Percentiles rank a stretch among this genome's conserved stretches.
These are phyloP conservation scores for Suillus occidentalis DNA, from an alignment of 768 basidiomycete genomes.

Conservation along the genomic window DNA sequence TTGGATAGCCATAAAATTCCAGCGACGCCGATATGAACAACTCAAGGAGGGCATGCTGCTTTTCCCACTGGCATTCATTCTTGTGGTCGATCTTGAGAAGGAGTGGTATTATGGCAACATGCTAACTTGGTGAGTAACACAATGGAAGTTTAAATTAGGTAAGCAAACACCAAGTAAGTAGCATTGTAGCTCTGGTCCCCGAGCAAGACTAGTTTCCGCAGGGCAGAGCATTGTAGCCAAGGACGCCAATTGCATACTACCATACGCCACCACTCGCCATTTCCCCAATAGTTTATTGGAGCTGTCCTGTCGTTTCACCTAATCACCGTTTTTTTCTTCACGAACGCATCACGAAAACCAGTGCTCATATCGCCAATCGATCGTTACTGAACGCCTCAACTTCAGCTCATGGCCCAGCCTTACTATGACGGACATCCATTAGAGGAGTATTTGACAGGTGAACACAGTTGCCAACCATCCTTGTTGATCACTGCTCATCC, in stretches of 20 bases:
- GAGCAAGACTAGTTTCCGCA: neutral
- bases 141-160: neutral
- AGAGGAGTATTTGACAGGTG: constrained; percentile 70
- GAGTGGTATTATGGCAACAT: neutral
- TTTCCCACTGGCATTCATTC: neutral
- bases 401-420: constrained; percentile 65
- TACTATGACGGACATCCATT: constrained; percentile 78
- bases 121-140: neutral
- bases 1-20: neutral
- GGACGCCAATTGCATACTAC: neutral
- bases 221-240: neutral
- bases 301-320: constrained; percentile 21
- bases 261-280: neutral
- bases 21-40: neutral
- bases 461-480: constrained; percentile 19
- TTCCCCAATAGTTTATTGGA: neutral
- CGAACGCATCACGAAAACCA: constrained; percentile 22
- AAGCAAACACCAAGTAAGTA: neutral
- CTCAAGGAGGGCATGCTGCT: constrained; percentile 2
- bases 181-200: neutral
- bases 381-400: constrained; percentile 7
- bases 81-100: neutral
- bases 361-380: constrained; percentile 14
- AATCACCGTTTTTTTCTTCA: constrained; percentile 24
- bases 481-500: constrained; percentile 7